phyloP scores from a whole-genome alignment of 2,329 filamentous ascomycete genomes.

The Exophiala dermatitidis region DNA sequence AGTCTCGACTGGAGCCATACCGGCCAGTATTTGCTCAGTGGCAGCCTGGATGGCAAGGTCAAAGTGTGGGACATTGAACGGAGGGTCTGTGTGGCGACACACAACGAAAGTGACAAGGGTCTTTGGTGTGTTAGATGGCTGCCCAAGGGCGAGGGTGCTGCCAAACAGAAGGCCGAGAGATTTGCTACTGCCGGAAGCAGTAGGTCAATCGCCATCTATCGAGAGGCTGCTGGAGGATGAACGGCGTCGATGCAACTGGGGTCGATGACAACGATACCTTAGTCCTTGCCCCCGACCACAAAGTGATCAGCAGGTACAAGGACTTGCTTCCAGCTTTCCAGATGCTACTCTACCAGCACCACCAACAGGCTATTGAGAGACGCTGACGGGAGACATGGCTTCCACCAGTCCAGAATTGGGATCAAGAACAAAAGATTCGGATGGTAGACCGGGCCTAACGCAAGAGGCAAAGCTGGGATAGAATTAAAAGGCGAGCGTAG shows the following conservation, averaged over 20 bases:
- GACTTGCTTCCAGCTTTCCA: no score
- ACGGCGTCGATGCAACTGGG: background rate
- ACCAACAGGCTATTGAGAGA: no score
- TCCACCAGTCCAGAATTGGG: no score
- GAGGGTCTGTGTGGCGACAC: conserved; percentile 79
- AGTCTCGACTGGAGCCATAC: conserved; percentile 88
- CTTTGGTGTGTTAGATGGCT: conserved; percentile 82
- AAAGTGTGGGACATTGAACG: conserved; percentile 93
- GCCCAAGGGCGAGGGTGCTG: conserved; percentile 51
- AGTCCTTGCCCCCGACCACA: background rate
- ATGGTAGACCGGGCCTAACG: no score
- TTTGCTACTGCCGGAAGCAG: conserved; percentile 76
- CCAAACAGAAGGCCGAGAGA: conserved; percentile 48
- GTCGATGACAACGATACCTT: background rate
- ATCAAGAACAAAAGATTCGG: no score
- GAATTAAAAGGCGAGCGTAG: no score
- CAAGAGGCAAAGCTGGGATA: no score
- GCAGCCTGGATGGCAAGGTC: conserved; percentile 84
- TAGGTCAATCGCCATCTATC: conserved; percentile 69
- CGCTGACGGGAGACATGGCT: no score
- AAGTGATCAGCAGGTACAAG: background rate
- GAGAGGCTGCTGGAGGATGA: conserved; percentile 68
- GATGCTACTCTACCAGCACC: no score
- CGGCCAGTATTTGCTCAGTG: conserved; percentile 83
- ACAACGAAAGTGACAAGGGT: conserved; percentile 79